Conservation (phyloP, 108 stramenopile genomes). For the Cafeteria roenbergensis region DNA sequence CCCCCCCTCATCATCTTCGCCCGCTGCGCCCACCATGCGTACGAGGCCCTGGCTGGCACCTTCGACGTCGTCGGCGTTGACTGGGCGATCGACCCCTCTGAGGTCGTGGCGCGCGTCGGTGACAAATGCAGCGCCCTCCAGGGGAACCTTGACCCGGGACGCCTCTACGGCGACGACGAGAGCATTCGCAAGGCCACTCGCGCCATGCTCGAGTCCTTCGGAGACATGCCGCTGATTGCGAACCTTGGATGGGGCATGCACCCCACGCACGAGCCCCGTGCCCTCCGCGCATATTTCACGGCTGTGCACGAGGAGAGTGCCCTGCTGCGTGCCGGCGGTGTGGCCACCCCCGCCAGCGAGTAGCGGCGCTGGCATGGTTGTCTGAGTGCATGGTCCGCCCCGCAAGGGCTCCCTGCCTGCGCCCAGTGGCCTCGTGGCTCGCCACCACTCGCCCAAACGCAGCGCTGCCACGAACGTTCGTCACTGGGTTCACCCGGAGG, state of each 20-base stretch:
- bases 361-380: too few species aligned
- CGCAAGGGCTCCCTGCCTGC: too few species aligned
- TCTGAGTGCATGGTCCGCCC: too few species aligned
- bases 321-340: too few species aligned
- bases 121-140: constrained; percentile 1
- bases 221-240: constrained; percentile 9
- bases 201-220: constrained; percentile 14
- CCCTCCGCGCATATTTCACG: constrained; percentile 9
- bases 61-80: constrained; percentile 74
- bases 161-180: constrained; percentile 8
- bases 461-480: too few species aligned
- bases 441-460: too few species aligned
- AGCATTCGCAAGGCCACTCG: not conserved
- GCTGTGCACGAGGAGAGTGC: constrained; percentile 20
- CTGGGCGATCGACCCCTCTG: constrained; percentile 54
- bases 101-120: constrained; percentile 1
- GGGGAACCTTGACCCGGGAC: constrained; percentile 20
- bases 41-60: constrained; percentile 65
- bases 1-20: constrained; percentile 95
- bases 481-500: too few species aligned
- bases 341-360: too few species aligned
- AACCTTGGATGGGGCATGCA: constrained; percentile 22
- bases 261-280: constrained; percentile 12
- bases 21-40: constrained; percentile 76
- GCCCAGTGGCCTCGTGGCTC: too few species aligned